Conservation (phyloP, 148 eudicot genomes). For the Agrostemma githago region DNA sequence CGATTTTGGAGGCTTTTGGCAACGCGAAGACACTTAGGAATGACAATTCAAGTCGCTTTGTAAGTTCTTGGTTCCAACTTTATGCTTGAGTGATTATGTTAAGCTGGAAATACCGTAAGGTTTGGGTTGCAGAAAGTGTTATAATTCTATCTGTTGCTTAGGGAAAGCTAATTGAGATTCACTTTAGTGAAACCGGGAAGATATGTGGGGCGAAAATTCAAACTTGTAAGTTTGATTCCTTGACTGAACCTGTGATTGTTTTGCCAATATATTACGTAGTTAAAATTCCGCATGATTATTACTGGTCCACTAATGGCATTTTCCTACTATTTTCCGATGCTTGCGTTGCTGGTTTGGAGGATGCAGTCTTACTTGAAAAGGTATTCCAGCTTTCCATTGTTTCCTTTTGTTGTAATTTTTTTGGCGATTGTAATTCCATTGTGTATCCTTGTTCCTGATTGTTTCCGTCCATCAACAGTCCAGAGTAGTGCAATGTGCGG, state of each 20-base stretch:
- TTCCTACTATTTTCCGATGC: conserved; percentile 11
- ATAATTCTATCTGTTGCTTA: conserved; percentile 21
- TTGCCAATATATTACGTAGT: background rate
- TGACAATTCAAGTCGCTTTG: conserved; percentile 97
- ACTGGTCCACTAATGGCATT: conserved; percentile 14
- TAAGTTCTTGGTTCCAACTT: conserved; percentile 38
- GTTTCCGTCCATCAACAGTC: conserved; percentile 56
- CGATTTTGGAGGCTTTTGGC: conserved; percentile 95
- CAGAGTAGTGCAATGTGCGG: conserved; percentile 90
- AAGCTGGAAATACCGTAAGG: background rate
- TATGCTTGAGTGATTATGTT: conserved; percentile 1
- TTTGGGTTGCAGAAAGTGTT: background rate
- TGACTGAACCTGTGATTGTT: conserved; percentile 11
- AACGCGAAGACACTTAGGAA: conserved; percentile 92
- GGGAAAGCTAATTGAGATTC: conserved; percentile 98
- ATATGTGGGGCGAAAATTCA: conserved; percentile 96
- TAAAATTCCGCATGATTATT: background rate
- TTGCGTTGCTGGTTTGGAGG: conserved; percentile 24
- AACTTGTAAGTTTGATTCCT: conserved; percentile 64
- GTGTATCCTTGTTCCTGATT: conserved; percentile 25
- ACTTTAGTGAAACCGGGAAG: conserved; percentile 96
- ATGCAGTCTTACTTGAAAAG: conserved; percentile 93
- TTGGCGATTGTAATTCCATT: background rate
- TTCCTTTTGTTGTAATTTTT: conserved; percentile 16
- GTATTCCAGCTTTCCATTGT: conserved; percentile 33